Conservation (phyloP, 805 yeast genomes). For the Metschnikowia matae region DNA sequence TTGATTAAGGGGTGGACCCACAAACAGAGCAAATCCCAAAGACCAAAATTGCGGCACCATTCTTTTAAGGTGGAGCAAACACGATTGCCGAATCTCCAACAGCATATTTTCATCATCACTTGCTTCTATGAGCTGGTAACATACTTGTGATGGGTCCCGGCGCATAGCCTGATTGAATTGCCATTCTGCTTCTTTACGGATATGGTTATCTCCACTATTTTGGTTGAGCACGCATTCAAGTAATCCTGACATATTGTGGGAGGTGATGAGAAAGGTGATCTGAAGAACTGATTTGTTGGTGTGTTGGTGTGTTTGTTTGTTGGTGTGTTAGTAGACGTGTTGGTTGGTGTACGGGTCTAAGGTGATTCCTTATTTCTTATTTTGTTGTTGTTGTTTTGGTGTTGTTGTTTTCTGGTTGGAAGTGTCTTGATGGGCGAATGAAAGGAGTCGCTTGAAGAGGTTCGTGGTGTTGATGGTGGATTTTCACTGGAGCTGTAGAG, state of each 20-base stretch:
- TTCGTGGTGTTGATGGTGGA: no score
- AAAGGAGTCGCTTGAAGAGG: no score
- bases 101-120: conserved; percentile 5
- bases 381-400: no score
- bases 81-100: conserved; percentile 51
- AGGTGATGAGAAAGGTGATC: no score
- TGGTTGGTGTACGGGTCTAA: not conserved
- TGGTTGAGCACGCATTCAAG: conserved; percentile 23
- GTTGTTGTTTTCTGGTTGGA: no score
- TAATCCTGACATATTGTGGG: no score
- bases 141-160: conserved; percentile 46
- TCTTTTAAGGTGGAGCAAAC: conserved; percentile 62
- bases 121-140: conserved; percentile 34
- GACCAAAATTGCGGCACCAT: conserved; percentile 77
- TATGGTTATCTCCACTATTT: conserved; percentile 45
- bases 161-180: conserved; percentile 41
- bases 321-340: no score
- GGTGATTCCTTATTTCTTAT: no score
- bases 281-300: no score
- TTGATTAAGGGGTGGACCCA: conserved; percentile 59
- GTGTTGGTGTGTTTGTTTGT: no score
- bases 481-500: not conserved
- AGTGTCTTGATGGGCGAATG: no score
- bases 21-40: conserved; percentile 70
- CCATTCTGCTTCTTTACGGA: conserved; percentile 51